phyloP scores from a whole-genome alignment of 176 grass and related monocot genomes.

The Eleusine indica region DNA sequence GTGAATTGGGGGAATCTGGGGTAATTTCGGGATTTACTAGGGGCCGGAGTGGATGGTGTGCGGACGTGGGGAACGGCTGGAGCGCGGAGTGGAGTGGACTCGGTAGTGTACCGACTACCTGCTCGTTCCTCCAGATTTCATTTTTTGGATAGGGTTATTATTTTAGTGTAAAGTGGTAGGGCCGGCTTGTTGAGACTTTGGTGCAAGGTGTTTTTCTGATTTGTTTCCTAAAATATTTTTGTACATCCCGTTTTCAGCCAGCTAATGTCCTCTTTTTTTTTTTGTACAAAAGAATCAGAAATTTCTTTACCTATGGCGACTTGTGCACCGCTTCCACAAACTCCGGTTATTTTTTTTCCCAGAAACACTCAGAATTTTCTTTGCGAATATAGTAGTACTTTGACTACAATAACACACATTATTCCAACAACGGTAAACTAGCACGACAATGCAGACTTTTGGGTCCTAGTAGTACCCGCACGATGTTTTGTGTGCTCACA shows the following conservation, averaged over 20 bases:
- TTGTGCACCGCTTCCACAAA: background rate
- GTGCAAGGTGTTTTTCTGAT: background rate
- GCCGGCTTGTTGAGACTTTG: background rate
- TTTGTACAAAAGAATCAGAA: background rate
- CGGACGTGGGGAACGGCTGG: conserved; percentile 37
- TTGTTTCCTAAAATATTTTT: background rate
- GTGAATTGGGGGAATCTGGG: accelerated
- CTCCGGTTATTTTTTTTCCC: background rate
- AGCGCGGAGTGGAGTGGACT: conserved; percentile 22
- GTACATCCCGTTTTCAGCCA: background rate
- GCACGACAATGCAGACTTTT: background rate
- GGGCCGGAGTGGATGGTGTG: background rate
- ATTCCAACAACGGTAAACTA: background rate
- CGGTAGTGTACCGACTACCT: conserved; percentile 38
- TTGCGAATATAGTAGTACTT: background rate
- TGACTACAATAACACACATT: background rate
- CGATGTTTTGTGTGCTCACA: background rate
- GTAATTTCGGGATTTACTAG: background rate
- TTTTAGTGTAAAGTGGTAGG: background rate
- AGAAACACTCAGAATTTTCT: background rate
- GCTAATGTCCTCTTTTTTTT: background rate
- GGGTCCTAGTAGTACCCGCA: background rate
- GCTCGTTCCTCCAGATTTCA: conserved; percentile 8
- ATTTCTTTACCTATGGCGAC: background rate
- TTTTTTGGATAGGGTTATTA: conserved; percentile 44